Conservation (phyloP, 2,329 filamentous ascomycete genomes). For the Ramichloridium luteum region DNA sequence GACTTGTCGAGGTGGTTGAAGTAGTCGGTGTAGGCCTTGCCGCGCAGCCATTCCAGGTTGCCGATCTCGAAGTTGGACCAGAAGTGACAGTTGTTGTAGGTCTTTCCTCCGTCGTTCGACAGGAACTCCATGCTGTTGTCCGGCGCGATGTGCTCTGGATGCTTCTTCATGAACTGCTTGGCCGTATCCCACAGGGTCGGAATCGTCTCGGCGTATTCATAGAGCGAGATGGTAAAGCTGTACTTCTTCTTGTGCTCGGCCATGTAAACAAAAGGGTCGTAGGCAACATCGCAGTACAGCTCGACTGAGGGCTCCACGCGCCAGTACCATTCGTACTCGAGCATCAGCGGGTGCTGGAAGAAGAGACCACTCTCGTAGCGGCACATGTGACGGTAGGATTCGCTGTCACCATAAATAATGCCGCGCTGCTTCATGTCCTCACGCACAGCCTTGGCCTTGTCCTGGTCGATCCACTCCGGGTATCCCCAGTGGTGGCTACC, state of each 20-base stretch:
- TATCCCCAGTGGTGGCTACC: constrained; percentile 93
- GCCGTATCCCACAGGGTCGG: constrained; percentile 89
- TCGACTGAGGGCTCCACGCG: constrained; percentile 94
- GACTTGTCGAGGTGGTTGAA: constrained; percentile 80
- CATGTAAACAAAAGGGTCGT: constrained; percentile 96
- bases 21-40: constrained; percentile 77
- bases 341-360: constrained; percentile 86
- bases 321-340: constrained; percentile 99
- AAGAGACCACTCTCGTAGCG: constrained; percentile 99
- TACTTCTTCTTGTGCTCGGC: constrained; percentile 95
- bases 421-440: constrained; percentile 89
- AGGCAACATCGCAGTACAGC: constrained; percentile 89
- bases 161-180: constrained; percentile 83
- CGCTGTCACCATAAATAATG: constrained; percentile 95
- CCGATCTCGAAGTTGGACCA: constrained; percentile 99
- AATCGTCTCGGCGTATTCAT: constrained; percentile 94
- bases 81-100: constrained; percentile 96
- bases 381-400: constrained; percentile 99
- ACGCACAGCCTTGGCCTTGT: constrained; percentile 78
- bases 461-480: constrained; percentile 88
- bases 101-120: constrained; percentile 80
- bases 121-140: constrained; percentile 85
- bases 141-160: constrained; percentile 75
- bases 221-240: constrained; percentile 88
- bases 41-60: constrained; percentile 85